These are phyloP conservation scores for Phyllachora maydis DNA, from an alignment of 2,329 filamentous ascomycete genomes.

Conservation along the genomic window DNA sequence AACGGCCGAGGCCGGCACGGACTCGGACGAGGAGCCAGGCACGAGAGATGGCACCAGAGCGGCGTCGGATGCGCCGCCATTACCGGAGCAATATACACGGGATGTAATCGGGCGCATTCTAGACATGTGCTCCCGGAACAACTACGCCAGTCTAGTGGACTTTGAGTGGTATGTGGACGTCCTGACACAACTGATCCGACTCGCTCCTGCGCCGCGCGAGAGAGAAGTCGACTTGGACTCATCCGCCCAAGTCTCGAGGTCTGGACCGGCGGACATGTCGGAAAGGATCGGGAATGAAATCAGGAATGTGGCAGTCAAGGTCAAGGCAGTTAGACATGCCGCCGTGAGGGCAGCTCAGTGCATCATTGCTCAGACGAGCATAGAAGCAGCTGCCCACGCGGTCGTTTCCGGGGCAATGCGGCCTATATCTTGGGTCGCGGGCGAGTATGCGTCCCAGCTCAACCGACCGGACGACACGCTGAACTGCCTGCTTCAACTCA, in stretches of 20 bases:
- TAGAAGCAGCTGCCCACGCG: constrained; percentile 29
- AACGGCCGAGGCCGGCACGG: too few relatives aligned
- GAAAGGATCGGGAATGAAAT: constrained; percentile 67
- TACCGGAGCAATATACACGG: constrained; percentile 71
- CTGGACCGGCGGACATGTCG: constrained; percentile 28
- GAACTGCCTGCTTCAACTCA: constrained; percentile 48
- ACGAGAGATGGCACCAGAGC: constrained; percentile 17
- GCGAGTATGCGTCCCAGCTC: constrained; percentile 66
- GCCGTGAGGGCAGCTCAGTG: constrained; percentile 71
- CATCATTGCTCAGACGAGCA: constrained; percentile 38
- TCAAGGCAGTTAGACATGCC: constrained; percentile 60
- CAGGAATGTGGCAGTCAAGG: constrained; percentile 78
- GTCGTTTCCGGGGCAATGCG: constrained; percentile 47
- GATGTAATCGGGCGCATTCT: constrained; percentile 70
- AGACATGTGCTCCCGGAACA: constrained; percentile 75
- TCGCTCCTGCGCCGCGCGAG: constrained; percentile 31
- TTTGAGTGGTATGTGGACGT: constrained; percentile 98
- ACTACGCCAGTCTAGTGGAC: constrained; percentile 67
- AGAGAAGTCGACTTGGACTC: constrained; percentile 16
- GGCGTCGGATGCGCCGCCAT: constrained; percentile 25
- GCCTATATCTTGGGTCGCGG: constrained; percentile 66
- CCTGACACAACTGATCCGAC: constrained; percentile 63
- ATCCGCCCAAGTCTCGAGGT: constrained; percentile 9
- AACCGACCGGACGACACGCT: constrained; percentile 51
- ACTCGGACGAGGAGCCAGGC: constrained; percentile 26